phyloP scores from a whole-genome alignment of 83 land plant species.

The Isoetes engelmannii region DNA sequence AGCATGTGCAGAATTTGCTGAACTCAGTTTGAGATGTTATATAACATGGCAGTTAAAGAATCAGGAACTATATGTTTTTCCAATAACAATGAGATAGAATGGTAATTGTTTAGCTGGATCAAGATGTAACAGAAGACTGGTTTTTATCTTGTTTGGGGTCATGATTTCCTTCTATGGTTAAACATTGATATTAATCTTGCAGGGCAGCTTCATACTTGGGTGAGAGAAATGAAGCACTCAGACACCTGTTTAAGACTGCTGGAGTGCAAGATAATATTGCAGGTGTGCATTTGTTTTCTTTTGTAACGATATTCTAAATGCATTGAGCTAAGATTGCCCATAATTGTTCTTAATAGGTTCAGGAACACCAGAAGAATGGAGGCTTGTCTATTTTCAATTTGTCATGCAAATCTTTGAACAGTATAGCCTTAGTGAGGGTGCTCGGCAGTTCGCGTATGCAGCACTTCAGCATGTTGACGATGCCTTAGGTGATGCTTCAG shows the following conservation, averaged over 20 bases:
- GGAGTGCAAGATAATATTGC: not conserved
- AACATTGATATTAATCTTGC: not conserved
- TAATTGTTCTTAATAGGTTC: slow-evolving; percentile 21
- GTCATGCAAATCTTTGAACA: slow-evolving; percentile 96
- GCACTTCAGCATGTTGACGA: slow-evolving; percentile 93
- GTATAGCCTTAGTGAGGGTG: slow-evolving; percentile 69
- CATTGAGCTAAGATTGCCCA: too few relatives aligned
- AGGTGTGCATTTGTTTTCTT: too few relatives aligned
- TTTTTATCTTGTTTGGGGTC: not conserved
- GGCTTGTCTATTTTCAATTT: slow-evolving; percentile 84
- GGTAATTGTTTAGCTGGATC: too few relatives aligned
- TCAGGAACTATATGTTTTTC: too few relatives aligned
- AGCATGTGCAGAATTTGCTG: too few relatives aligned
- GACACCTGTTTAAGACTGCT: slow-evolving; percentile 16
- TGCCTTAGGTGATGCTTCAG: slow-evolving; percentile 28
- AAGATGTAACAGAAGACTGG: too few relatives aligned
- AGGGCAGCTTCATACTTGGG: slow-evolving; percentile 29
- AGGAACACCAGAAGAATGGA: slow-evolving; percentile 55
- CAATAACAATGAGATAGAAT: too few relatives aligned
- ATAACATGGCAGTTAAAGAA: too few relatives aligned
- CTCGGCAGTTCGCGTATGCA: slow-evolving; percentile 87
- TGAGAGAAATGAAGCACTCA: slow-evolving; percentile 19
- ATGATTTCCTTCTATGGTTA: not conserved
- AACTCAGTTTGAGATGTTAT: too few relatives aligned
- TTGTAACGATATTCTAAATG: too few relatives aligned